Conservation (phyloP, 2,329 filamentous ascomycete species). For the Xylariomycetidae sp. region DNA sequence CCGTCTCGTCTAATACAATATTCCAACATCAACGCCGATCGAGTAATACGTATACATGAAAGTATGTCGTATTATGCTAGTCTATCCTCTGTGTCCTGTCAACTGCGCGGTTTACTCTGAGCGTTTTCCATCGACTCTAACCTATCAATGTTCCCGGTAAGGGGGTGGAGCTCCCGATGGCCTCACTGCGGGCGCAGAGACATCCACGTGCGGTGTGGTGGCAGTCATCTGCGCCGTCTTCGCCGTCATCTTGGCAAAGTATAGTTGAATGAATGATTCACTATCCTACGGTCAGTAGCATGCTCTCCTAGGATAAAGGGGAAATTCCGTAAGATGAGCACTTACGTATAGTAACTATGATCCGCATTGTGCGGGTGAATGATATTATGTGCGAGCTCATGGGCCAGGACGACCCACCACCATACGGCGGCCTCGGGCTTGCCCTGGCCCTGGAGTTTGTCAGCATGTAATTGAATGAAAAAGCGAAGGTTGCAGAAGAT, state of each 20-base stretch:
- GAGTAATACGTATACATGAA: too few relatives aligned
- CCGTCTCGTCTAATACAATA: too few relatives aligned
- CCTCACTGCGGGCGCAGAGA: slow-evolving; percentile 3
- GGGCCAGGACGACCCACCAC: slow-evolving; percentile 95
- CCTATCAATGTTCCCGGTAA: slow-evolving; percentile 13
- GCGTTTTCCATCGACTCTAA: too few relatives aligned
- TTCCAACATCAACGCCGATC: too few relatives aligned
- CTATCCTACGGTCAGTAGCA: slow-evolving; percentile 31
- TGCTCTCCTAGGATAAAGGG: slow-evolving; percentile 1
- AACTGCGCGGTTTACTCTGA: too few relatives aligned
- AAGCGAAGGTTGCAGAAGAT: slow-evolving; percentile 93
- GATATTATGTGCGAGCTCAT: slow-evolving; percentile 93
- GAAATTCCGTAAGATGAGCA: slow-evolving; percentile 6
- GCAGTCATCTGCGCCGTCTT: slow-evolving; percentile 35
- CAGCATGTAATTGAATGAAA: slow-evolving; percentile 73
- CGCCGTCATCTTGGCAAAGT: slow-evolving; percentile 65
- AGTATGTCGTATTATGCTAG: too few relatives aligned
- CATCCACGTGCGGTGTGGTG: background rate
- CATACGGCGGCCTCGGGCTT: slow-evolving; percentile 70
- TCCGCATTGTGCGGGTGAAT: slow-evolving; percentile 71
- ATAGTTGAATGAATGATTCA: slow-evolving; percentile 73
- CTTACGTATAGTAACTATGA: slow-evolving; percentile 77
- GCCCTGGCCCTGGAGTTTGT: slow-evolving; percentile 40
- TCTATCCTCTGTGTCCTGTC: too few relatives aligned
- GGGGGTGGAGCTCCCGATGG: slow-evolving; percentile 6